A percentile compares a stretch with the other conserved stretches of the same genome.
Conservation (phyloP, 805 yeast species). For the Pichia deserticola region DNA sequence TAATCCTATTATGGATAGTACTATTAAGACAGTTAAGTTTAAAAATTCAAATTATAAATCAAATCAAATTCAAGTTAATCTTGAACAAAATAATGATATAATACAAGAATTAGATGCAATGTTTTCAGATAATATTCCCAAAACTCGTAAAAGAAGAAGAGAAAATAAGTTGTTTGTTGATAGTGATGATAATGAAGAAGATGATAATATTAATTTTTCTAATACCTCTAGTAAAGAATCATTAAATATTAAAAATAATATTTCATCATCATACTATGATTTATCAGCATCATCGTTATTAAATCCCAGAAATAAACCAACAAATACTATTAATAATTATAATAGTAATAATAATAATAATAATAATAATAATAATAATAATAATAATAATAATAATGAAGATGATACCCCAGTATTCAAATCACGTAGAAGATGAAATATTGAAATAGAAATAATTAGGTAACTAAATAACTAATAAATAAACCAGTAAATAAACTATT, state of each 20-base stretch:
- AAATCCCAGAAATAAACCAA: neutral
- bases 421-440: constrained; percentile 16
- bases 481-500: constrained; percentile 17
- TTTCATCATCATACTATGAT: too few species aligned
- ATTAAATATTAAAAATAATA: neutral
- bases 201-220: too few species aligned
- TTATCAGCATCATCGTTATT: too few species aligned
- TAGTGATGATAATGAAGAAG: constrained; percentile 9
- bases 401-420: constrained; percentile 26
- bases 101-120: constrained; percentile 6
- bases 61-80: constrained; percentile 5
- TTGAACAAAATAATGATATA: constrained; percentile 9
- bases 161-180: constrained; percentile 8
- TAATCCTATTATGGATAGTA: constrained; percentile 17
- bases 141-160: constrained; percentile 1
- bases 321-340: neutral
- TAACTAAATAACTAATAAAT: too few species aligned
- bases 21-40: constrained; percentile 15
- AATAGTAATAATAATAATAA: neutral
- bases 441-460: neutral
- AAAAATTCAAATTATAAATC: constrained; percentile 14
- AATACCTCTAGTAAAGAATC: neutral
- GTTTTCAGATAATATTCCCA: neutral
- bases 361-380: neutral
- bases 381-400: constrained; percentile 11